Base-by-base conservation (phyloP, 176 grass and related monocot species). In the Zoysia japonica region DNA sequence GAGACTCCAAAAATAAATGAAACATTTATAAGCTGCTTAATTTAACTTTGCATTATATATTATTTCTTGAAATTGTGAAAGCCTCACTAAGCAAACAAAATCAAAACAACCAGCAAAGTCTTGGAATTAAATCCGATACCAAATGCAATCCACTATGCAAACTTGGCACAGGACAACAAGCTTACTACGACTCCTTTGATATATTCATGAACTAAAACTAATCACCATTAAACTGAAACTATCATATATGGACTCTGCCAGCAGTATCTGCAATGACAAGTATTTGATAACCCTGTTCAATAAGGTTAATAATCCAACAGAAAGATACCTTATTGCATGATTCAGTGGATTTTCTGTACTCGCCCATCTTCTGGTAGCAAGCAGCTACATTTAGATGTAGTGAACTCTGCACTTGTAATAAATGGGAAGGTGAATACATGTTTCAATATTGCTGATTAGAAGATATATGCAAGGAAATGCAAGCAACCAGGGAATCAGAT, bases 381-480 rank as follows among this genome's bases (percentile, higher is more conserved):
- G 88, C 88, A 73, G 92, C 96, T 69, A 98, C 90, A 89, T 98
- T 98, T 63, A 98, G 87, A 84, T 98, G 88, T 62, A 98, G 67
- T 55, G 75, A 87, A 84, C 80, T 98, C 96, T 98, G 88, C 82
- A 75, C 60, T 13, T 11, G 47, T 70, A 80, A 78, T 42, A 83
- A 80, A 77, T 82, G 42, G 53, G 9, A 85, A 67, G 71, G 71
- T 85, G 57, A 61, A 83, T 48, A 75, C 68, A 80, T 47, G 69
- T 38, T 49, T 79, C 44, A 39, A 3, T 68, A 28, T n/a, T 48
- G 49, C 65, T 64, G 44, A 61, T 72, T 35, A 13, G 37, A 69
- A 38, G 2, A 73, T 66, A 40, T 57, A 56, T 49, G n/a, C 17
- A 48, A 41, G 2, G 71, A 55, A 75, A 68, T 63, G 45, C 15